Conservation (phyloP, 257 asterid genomes). For the Plantago major region DNA sequence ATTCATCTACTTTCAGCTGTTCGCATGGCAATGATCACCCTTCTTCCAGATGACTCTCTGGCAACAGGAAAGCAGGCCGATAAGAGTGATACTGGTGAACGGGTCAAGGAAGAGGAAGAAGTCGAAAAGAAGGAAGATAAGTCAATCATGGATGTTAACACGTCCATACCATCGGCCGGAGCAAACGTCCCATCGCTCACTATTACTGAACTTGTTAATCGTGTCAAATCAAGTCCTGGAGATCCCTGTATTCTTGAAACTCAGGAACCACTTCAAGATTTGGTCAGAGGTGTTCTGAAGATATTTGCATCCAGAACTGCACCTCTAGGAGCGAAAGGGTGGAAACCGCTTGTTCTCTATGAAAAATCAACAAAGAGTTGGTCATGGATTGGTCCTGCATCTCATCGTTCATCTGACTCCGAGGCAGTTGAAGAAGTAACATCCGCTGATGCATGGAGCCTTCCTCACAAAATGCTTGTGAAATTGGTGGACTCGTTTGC, state of each 20-base stretch:
- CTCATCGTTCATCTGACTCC: conserved; percentile 40
- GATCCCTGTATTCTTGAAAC: conserved; percentile 96
- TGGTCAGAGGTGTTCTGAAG: conserved; percentile 91
- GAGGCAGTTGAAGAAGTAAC: conserved; percentile 76
- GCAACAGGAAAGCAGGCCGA: conserved; percentile 41
- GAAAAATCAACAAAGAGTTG: conserved; percentile 77
- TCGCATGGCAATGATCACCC: conserved; percentile 75
- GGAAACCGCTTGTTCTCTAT: conserved; percentile 89
- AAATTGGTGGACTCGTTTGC: conserved; percentile 93
- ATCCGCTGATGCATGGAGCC: conserved; percentile 94
- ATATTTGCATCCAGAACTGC: conserved; percentile 88
- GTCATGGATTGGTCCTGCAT: conserved; percentile 90
- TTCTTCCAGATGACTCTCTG: conserved; percentile 67
- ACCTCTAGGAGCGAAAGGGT: conserved; percentile 97
- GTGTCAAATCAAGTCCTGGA: conserved; percentile 83
- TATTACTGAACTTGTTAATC: conserved; percentile 79
- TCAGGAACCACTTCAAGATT: conserved; percentile 96
- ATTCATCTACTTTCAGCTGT: conserved; percentile 96
- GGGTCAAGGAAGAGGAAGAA: conserved; percentile 43
- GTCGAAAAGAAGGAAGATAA: conserved; percentile 35
- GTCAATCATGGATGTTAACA: conserved; percentile 35
- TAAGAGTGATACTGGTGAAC: conserved; percentile 43
- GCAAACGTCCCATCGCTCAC: conserved; percentile 58
- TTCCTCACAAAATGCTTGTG: conserved; percentile 94
- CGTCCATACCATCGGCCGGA: conserved; percentile 42